A percentile compares a stretch with the other conserved stretches of the same genome.
Conservation (phyloP, 257 asterid species). For the Solanum chilense region DNA sequence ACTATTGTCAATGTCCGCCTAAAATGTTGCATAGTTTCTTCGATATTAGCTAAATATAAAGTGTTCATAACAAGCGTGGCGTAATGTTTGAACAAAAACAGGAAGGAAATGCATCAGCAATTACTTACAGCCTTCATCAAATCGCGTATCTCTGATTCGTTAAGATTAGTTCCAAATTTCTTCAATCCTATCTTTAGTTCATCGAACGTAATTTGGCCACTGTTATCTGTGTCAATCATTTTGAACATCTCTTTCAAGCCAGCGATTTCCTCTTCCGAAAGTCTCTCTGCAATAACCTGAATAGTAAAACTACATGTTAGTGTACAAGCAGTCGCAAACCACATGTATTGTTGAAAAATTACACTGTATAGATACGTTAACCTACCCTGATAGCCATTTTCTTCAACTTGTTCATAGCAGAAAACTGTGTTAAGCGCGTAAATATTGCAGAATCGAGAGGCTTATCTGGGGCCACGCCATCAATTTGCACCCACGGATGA, state of each 20-base stretch:
- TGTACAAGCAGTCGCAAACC: rapidly evolving
- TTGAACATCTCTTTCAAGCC: conserved; percentile 78
- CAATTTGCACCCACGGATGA: conserved; percentile 67
- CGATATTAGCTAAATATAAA: background rate
- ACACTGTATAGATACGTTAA: background rate
- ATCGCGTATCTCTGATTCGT: conserved; percentile 68
- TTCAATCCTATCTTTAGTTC: conserved; percentile 69
- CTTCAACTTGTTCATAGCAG: conserved; percentile 61
- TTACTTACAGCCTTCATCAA: conserved; percentile 81
- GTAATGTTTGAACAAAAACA: background rate
- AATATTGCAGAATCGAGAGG: conserved; percentile 69
- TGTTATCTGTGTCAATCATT: conserved; percentile 68
- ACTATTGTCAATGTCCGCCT: conserved; percentile 82
- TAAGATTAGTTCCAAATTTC: conserved; percentile 70
- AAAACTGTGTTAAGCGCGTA: conserved; percentile 54
- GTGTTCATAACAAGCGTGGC: background rate
- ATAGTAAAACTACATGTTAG: background rate
- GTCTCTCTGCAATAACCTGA: conserved; percentile 77
- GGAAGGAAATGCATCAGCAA: background rate
- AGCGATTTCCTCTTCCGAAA: conserved; percentile 88
- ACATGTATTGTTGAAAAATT: background rate
- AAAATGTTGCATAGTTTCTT: background rate
- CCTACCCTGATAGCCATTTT: conserved; percentile 64
- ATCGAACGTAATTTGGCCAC: conserved; percentile 81
- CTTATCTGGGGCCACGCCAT: conserved; percentile 57